These are phyloP conservation scores for Asterionellopsis glacialis DNA, from an alignment of 108 stramenopile species.

Conservation along the genomic window DNA sequence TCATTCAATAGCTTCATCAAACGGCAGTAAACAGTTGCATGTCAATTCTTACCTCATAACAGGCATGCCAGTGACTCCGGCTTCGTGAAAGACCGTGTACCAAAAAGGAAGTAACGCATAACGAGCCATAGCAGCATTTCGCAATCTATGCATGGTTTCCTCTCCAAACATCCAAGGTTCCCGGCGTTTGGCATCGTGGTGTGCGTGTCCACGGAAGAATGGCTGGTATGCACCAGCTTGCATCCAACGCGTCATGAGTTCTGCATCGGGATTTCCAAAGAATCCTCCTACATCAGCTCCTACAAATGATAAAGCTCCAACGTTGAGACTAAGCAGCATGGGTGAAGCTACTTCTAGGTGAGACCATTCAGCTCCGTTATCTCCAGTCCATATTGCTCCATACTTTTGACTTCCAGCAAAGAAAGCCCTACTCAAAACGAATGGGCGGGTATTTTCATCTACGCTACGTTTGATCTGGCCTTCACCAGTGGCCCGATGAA, in stretches of 20 bases:
- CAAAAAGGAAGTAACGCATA: conserved; percentile 97
- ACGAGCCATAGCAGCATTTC: conserved; percentile 84
- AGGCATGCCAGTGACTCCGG: conserved; percentile 87
- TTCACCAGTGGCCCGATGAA: conserved; percentile 94
- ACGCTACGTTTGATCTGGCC: conserved; percentile 77
- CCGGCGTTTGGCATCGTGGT: conserved; percentile 95
- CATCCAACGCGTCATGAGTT: conserved; percentile 98
- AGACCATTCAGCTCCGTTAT: conserved; percentile 94
- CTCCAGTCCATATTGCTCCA: conserved; percentile 99
- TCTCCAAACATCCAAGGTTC: conserved; percentile 99
- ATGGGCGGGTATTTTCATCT: conserved; percentile 82
- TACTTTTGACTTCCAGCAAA: conserved; percentile 95
- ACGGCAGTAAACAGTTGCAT: not conserved
- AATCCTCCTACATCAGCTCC: conserved; percentile 99
- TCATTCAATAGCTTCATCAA: not conserved
- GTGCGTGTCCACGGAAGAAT: conserved; percentile 99
- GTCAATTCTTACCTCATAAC: conserved; percentile 86
- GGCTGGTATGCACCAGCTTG: conserved; percentile 98
- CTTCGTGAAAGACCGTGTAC: conserved; percentile 92
- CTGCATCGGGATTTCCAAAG: conserved; percentile 93
- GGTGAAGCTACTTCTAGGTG: conserved; percentile 90
- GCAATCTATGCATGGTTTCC: conserved; percentile 73
- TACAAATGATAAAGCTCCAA: conserved; percentile 92
- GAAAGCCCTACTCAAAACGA: conserved; percentile 95
- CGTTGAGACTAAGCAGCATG: conserved; percentile 93